Percentiles rank a stretch among this genome's conserved stretches.
Evolutionary conservation across 169 alveolate genomes (phyloP).

Genomic region (Plasmodium vinckei): DNA sequence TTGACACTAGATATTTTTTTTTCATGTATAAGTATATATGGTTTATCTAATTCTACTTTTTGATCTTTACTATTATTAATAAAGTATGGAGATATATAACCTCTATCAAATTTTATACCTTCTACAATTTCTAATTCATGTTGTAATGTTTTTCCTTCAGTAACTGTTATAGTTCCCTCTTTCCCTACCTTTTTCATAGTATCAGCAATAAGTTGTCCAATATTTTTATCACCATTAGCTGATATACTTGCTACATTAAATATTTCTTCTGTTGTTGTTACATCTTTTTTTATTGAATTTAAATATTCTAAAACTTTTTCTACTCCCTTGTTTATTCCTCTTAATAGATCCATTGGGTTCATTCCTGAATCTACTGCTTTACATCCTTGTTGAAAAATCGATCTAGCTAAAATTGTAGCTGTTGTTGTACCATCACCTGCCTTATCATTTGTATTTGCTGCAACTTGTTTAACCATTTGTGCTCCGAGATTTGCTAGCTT

Average conservation of each 20-base stretch:
- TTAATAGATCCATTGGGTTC: slow-evolving; percentile 98
- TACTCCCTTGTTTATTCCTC: slow-evolving; percentile 90
- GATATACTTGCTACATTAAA: slow-evolving; percentile 98
- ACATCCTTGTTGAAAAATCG: slow-evolving; percentile 98
- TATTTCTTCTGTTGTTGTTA: slow-evolving; percentile 86
- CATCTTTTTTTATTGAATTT: slow-evolving; percentile 85
- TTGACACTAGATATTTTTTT: slow-evolving; percentile 94
- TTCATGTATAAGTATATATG: slow-evolving; percentile 95
- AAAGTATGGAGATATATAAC: slow-evolving; percentile 99
- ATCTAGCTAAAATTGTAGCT: slow-evolving; percentile 98
- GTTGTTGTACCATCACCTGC: slow-evolving; percentile 99
- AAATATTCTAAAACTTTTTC: slow-evolving; percentile 82
- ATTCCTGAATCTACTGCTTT: slow-evolving; percentile 99
- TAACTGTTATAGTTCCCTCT: slow-evolving; percentile 98
- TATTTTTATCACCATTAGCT: slow-evolving; percentile 97
- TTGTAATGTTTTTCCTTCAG: slow-evolving; percentile 98
- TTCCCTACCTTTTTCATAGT: slow-evolving; percentile 98
- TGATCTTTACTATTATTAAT: slow-evolving; percentile 96
- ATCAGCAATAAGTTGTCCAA: slow-evolving; percentile 97
- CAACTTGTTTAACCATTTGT: slow-evolving; percentile 97
- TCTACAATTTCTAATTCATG: slow-evolving; percentile 99
- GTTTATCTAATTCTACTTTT: slow-evolving; percentile 97
- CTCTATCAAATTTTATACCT: slow-evolving; percentile 98
- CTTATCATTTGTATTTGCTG: slow-evolving; percentile 96
- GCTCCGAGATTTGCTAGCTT: slow-evolving; percentile 98